Base-by-base conservation (phyloP, 139 green algal species). In the Auxenochlorella pyrenoidosa region DNA sequence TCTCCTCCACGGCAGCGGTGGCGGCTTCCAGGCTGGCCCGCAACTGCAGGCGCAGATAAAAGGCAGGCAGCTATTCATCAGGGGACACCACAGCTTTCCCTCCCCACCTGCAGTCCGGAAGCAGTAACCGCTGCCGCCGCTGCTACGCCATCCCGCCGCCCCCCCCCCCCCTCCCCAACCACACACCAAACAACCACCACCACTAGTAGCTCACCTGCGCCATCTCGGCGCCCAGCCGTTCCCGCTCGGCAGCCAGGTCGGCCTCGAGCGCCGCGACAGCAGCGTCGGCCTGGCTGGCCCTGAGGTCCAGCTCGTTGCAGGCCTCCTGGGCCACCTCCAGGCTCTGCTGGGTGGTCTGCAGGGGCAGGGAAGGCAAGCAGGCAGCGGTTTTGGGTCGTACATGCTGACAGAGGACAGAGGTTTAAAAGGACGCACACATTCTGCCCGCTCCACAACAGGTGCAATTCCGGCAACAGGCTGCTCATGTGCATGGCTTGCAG, bases 301-400 rank as follows among this genome's bases (percentile, higher is more conserved):
- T 30, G 32, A 88, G 28, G 75, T 88, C 84, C 59, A 88, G 75
- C 41, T 88, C 75, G 40, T 83, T 88, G 75, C 84, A 88, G 8
- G 73, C 84, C 58, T 88, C 84, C 59, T 88, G 84, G 30, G 84
- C 73, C 30, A 82, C 76, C 41, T 81, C 72, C 73, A 88, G 84
- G 59, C 60, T 70, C 75, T 76, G 44, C 75, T 76, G 72, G 10
- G 63, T 78, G 5, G 84, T 79, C 84, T 88, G 84, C 60, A 88
- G 22, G 26, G 38, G 76, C 34, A 30, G 71, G 36, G 22, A 54
- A 4, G 38, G 72, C 30, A 4, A 22, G 72, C 30, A 43, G 38
- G 24, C 38, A 78, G 28, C 18, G 16, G 6, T 10, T 6, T 54
- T 54, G 8, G 47, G 10, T 54, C 47, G n/a, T n/a, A 54, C 47